These are phyloP conservation scores for Yamadazyma songkhlaensis DNA, from an alignment of 1,139 yeast species.

Conservation along the genomic window DNA sequence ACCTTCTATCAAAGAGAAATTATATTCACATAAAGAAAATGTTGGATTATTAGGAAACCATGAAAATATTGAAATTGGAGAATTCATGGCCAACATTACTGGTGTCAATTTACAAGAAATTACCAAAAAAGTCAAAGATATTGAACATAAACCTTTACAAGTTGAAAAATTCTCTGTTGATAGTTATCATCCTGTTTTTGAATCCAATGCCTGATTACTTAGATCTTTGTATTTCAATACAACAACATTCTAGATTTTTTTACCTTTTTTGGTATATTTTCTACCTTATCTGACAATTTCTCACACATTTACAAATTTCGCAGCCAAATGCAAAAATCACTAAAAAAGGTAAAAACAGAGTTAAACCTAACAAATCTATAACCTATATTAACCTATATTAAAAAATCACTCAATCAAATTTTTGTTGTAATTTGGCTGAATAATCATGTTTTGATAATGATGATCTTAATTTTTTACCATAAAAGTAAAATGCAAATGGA, in stretches of 20 bases:
- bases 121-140: conserved; percentile 45
- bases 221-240: too few species aligned
- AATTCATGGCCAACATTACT: conserved; percentile 59
- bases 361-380: neutral
- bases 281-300: neutral
- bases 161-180: conserved; percentile 6
- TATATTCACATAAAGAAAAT: conserved; percentile 27
- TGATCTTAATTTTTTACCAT: conserved; percentile 63
- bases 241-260: too few species aligned
- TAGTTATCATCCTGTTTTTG: conserved; percentile 6
- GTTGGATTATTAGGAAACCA: conserved; percentile 67
- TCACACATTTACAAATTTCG: neutral
- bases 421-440: conserved; percentile 18
- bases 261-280: neutral
- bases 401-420: conserved; percentile 3
- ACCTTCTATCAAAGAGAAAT: conserved; percentile 32
- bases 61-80: conserved; percentile 82
- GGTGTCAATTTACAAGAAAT: conserved; percentile 52
- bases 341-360: neutral
- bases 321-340: neutral
- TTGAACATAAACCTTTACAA: conserved; percentile 37
- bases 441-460: conserved; percentile 69
- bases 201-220: too few species aligned
- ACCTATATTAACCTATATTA: conserved; percentile 1
- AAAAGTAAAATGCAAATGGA: conserved; percentile 74